Evolutionary conservation across 2,329 filamentous ascomycete species (phyloP), one percentile per base, ranked within the genome.

Genomic region (Elsinoe arachidis): DNA sequence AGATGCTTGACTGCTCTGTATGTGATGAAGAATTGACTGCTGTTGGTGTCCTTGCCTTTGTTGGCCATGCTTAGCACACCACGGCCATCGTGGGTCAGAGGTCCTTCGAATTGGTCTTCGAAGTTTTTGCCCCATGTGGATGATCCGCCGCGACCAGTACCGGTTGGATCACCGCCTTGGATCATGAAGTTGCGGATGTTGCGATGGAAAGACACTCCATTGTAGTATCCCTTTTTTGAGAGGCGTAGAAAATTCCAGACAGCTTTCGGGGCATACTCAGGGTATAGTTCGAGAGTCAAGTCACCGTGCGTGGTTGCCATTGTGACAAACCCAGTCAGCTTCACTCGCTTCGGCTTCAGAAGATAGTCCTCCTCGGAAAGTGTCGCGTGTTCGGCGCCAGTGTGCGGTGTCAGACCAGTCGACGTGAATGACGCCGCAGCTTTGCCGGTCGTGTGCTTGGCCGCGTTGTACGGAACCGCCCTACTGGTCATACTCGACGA

Each of bases 161-260:
- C 92, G 0, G 90, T 89, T 0, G 93, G 93, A 68, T 99, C 93
- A 37, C 93, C 93, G 43, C 92, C 92, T 70, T 99, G 93, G 38
- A 99, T 88, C 93, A 99, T 99, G 70, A 99, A 99, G 65, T 88
- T 89, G 58, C 85, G 85, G 65, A 99, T 96, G 69, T 95, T 96
- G 61, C 93, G 84, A 72, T 99, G 93, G 69, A 99, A 99, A 11
- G 80, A 72, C 1, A 96, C 85, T 62, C 82, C 82, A 54, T 83
- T 84, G 75, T 97, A 99, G 72, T 96, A 96, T 0, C 92, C 92
- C 63, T 87, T 88, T 67, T 96, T 87, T 1, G 90, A 83, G 3
- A 99, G 76, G 57, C 87, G 85, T 55, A 95, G 82, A 67, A 99
- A 99, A 71, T 99, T 99, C 90, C 92, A 99, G 1, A 97, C 93